Conservation (phyloP, 768 basidiomycete genomes). For the Stropharia rugosoannulata region DNA sequence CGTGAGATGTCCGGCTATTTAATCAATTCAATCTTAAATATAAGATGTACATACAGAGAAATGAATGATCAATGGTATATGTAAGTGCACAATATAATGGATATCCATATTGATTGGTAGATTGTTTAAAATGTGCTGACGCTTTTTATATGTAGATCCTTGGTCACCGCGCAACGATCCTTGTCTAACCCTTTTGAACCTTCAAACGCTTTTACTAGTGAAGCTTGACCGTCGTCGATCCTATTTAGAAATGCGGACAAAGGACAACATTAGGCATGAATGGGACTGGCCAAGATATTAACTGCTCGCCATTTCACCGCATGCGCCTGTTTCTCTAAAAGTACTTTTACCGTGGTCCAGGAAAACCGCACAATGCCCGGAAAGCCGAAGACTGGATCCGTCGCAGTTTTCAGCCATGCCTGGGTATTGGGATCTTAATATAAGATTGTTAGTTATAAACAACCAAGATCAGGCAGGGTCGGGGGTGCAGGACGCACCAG, state of each 20-base stretch:
- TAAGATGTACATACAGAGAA: too few relatives aligned
- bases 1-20: too few relatives aligned
- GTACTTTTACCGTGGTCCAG: slow-evolving; percentile 90
- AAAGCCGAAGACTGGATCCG: slow-evolving; percentile 91
- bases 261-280: background rate
- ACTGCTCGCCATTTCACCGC: slow-evolving; percentile 70
- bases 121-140: slow-evolving; percentile 57
- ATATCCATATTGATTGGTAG: background rate
- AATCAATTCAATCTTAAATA: too few relatives aligned
- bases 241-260: slow-evolving; percentile 34
- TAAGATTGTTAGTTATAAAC: background rate
- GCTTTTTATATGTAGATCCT: slow-evolving; percentile 72
- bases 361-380: slow-evolving; percentile 91
- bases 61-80: too few relatives aligned
- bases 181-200: slow-evolving; percentile 70
- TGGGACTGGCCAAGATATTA: background rate
- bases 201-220: slow-evolving; percentile 74
- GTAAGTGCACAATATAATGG: too few relatives aligned
- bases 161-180: slow-evolving; percentile 68
- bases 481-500: slow-evolving; percentile 43
- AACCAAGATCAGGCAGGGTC: background rate
- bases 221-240: slow-evolving; percentile 82
- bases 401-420: slow-evolving; percentile 71
- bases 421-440: slow-evolving; percentile 86
- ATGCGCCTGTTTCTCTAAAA: slow-evolving; percentile 80